phyloP scores from a whole-genome alignment of 768 basidiomycete genomes.

The Tricholoma flavovirens region DNA sequence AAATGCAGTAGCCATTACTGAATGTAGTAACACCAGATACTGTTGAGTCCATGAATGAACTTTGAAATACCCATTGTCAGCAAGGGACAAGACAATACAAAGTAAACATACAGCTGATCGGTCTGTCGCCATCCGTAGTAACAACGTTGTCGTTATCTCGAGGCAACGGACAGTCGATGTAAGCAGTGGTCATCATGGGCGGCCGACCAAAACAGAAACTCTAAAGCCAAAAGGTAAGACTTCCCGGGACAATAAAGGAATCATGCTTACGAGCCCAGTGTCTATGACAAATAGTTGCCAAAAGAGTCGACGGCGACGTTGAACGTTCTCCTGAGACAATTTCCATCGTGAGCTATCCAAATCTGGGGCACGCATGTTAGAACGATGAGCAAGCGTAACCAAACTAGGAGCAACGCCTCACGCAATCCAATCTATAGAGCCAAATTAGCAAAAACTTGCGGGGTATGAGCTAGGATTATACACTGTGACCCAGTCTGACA shows the following conservation, averaged over 20 bases:
- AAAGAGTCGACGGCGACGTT: slow-evolving; percentile 51
- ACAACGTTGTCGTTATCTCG: slow-evolving; percentile 31
- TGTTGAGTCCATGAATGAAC: slow-evolving; percentile 53
- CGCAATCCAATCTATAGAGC: slow-evolving; percentile 45
- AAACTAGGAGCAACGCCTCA: slow-evolving; percentile 22
- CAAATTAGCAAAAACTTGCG: background rate
- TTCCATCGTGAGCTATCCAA: slow-evolving; percentile 58
- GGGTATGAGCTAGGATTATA: slow-evolving; percentile 26
- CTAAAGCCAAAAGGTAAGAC: slow-evolving; percentile 31
- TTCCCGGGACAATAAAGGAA: too few species aligned
- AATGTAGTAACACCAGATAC: slow-evolving; percentile 47
- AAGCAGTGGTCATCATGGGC: slow-evolving; percentile 44
- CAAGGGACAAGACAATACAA: background rate
- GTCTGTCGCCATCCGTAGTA: slow-evolving; percentile 28
- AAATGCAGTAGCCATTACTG: slow-evolving; percentile 44
- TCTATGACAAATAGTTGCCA: slow-evolving; percentile 67
- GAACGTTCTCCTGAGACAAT: slow-evolving; percentile 36
- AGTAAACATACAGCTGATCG: slow-evolving; percentile 36
- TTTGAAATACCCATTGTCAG: slow-evolving; percentile 18
- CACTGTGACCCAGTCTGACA: slow-evolving; percentile 53
- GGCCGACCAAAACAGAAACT: slow-evolving; percentile 60
- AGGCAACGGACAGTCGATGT: slow-evolving; percentile 54
- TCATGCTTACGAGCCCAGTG: slow-evolving; percentile 46
- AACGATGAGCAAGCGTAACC: slow-evolving; percentile 1
- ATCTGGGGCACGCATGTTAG: slow-evolving; percentile 31